phyloP scores from a whole-genome alignment of 2,329 filamentous ascomycete species.

The Alternaria alternata region DNA sequence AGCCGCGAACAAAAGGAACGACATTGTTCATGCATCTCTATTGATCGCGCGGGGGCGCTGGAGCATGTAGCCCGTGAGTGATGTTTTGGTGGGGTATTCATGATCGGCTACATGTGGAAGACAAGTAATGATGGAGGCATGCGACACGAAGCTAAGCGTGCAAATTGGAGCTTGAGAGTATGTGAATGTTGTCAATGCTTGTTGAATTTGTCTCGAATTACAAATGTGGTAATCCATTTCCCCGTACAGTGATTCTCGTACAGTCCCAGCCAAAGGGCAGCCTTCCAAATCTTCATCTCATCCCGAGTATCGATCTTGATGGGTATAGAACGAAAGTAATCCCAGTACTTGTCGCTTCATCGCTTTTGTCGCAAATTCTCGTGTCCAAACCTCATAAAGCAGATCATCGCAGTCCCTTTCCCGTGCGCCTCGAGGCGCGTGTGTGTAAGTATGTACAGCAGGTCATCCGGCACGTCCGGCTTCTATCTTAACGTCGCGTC shows the following conservation, averaged over 20 bases:
- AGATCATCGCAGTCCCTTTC: constrained; percentile 13
- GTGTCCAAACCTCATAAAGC: constrained; percentile 4
- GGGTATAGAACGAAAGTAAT: constrained; percentile 42
- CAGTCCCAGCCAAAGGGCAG: constrained; percentile 12
- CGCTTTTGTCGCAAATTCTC: constrained; percentile 26
- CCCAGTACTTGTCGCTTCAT: constrained; percentile 28
- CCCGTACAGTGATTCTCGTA: constrained; percentile 18
- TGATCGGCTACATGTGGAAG: neutral
- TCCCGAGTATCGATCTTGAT: constrained; percentile 32
- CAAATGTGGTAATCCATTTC: constrained; percentile 17
- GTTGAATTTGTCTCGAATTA: constrained; percentile 12
- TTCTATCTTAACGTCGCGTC: constrained; percentile 20
- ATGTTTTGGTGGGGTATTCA: neutral
- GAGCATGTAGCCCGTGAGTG: neutral
- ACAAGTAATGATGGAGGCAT: neutral
- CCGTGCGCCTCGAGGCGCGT: constrained; percentile 18
- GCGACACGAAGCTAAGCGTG: neutral
- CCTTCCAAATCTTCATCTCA: constrained; percentile 19
- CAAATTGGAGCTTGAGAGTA: neutral
- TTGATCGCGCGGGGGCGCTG: neutral
- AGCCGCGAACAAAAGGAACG: neutral
- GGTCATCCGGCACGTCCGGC: constrained; percentile 24
- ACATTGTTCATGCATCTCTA: neutral
- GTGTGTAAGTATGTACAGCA: constrained; percentile 33
- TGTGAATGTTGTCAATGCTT: constrained; percentile 7